Evolutionary conservation across 192 early-diverging fungal species (phyloP).

Genomic region (Haplosporangium gracile): DNA sequence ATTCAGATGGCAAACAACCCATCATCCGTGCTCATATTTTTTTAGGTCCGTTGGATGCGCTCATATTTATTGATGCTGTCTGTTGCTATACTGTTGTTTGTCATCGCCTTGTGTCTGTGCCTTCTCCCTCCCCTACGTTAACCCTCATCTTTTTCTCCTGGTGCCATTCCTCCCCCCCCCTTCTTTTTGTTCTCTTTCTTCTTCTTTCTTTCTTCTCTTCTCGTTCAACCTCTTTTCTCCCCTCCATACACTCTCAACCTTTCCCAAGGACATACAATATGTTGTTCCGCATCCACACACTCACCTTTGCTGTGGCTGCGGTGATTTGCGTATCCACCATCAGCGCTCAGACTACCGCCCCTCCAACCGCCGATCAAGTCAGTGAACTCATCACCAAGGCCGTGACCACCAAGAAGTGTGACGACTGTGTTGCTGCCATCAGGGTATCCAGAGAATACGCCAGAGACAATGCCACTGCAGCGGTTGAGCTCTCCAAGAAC

Average conservation of each 20-base stretch:
- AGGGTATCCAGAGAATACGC: neutral
- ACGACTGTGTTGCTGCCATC: neutral
- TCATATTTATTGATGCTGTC: neutral
- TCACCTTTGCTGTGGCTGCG: neutral
- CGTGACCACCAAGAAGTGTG: neutral
- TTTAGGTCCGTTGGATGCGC: neutral
- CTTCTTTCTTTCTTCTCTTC: neutral
- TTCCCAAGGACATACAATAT: neutral
- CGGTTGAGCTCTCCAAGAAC: neutral
- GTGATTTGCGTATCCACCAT: neutral
- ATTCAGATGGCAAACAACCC: too few species aligned
- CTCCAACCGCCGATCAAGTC: neutral
- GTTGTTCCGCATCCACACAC: neutral
- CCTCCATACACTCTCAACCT: neutral
- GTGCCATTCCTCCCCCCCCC: neutral
- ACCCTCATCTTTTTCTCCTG: too few species aligned
- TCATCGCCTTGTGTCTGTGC: neutral
- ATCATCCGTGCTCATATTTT: too few species aligned
- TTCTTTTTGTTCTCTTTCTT: neutral
- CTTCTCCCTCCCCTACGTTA: neutral
- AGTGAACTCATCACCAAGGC: neutral
- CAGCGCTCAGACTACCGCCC: neutral
- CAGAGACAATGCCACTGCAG: neutral
- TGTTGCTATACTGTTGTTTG: neutral
- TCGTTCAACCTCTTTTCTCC: neutral